Conservation (phyloP, 108 stramenopile genomes). For the Parietichytrium sp. region DNA sequence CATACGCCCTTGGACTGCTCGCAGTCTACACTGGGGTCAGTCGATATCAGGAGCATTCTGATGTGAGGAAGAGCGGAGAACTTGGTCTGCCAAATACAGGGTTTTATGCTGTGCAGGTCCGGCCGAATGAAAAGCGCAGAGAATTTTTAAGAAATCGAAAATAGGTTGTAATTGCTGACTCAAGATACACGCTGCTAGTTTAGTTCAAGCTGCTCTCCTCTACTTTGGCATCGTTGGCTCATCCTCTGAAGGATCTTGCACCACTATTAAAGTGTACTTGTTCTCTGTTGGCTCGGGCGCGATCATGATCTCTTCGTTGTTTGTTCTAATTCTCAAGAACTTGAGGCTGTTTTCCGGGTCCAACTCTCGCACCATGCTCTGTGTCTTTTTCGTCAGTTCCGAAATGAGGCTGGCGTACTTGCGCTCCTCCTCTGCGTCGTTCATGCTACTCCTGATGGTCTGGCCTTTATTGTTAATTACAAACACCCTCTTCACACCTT, state of each 20-base stretch:
- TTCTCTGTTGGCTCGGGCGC: conserved; percentile 33
- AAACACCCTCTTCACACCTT: conserved; percentile 37
- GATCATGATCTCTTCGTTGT: conserved; percentile 35
- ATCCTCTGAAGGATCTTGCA: conserved; percentile 17
- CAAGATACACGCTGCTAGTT: too few relatives aligned
- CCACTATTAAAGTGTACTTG: background rate
- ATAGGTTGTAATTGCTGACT: too few relatives aligned
- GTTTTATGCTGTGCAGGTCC: too few relatives aligned
- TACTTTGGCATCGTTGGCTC: too few relatives aligned
- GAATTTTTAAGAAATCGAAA: too few relatives aligned
- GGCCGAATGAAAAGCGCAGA: too few relatives aligned
- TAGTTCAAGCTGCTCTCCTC: too few relatives aligned
- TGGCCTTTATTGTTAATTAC: background rate
- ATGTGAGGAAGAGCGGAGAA: too few relatives aligned
- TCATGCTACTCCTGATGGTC: conserved; percentile 7
- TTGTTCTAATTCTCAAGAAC: conserved; percentile 1
- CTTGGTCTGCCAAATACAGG: too few relatives aligned
- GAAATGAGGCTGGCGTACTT: conserved; percentile 3
- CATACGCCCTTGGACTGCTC: too few relatives aligned
- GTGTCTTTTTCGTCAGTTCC: conserved; percentile 27
- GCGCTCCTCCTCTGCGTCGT: conserved; percentile 25
- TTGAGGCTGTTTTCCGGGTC: conserved; percentile 7
- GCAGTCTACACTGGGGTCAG: too few relatives aligned
- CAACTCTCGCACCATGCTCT: conserved; percentile 38
- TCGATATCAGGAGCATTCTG: too few relatives aligned